Percentiles rank a stretch among this genome's conserved stretches.
Evolutionary conservation across 352 stramenopile genomes (phyloP).

Genomic region (Lagenidium giganteum): DNA sequence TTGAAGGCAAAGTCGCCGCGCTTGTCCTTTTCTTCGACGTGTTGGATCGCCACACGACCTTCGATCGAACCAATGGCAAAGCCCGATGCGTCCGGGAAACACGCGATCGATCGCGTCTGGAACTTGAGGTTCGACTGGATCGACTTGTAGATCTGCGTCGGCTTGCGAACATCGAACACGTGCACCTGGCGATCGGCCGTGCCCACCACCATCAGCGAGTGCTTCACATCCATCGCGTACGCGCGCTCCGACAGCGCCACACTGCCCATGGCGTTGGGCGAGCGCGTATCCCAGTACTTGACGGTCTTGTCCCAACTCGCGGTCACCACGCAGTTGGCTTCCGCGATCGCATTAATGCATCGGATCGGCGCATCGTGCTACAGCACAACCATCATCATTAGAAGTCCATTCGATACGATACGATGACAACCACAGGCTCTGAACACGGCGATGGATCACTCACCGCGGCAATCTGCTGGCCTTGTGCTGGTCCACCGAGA

Average conservation of each 20-base stretch:
- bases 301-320: slow-evolving; percentile 94
- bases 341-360: slow-evolving; percentile 76
- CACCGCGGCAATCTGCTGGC: slow-evolving; percentile 78
- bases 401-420: neutral
- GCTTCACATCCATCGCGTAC: slow-evolving; percentile 93
- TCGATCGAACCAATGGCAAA: slow-evolving; percentile 91
- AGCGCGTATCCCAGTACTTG: slow-evolving; percentile 96
- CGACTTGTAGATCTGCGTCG: slow-evolving; percentile 85
- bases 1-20: slow-evolving; percentile 90
- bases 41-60: slow-evolving; percentile 87
- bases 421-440: slow-evolving; percentile 6
- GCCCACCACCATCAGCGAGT: slow-evolving; percentile 92
- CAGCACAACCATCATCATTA: slow-evolving; percentile 11
- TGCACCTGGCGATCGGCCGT: slow-evolving; percentile 89
- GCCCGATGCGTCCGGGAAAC: slow-evolving; percentile 85
- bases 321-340: slow-evolving; percentile 89
- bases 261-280: slow-evolving; percentile 79
- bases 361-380: slow-evolving; percentile 92
- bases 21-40: slow-evolving; percentile 83
- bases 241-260: slow-evolving; percentile 92
- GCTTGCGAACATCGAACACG: slow-evolving; percentile 83
- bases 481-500: slow-evolving; percentile 68
- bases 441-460: slow-evolving; percentile 26
- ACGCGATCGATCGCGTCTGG: slow-evolving; percentile 83
- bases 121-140: slow-evolving; percentile 83